Conservation (phyloP, 257 asterid genomes). For the Rubia yunnanensis region DNA sequence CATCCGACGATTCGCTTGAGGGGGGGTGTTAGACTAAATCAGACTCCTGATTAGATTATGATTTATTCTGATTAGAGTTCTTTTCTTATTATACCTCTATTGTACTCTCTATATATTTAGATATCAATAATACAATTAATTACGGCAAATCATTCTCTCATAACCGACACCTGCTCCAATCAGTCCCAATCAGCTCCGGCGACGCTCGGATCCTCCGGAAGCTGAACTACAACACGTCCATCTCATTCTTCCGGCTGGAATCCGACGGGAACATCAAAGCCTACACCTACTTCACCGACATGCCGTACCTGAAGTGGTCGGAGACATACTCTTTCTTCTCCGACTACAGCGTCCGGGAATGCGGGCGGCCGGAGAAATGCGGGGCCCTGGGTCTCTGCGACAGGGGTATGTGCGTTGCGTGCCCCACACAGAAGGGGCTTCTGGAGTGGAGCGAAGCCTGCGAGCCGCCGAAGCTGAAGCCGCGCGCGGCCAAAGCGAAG, state of each 20-base stretch:
- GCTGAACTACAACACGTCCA: slow-evolving; percentile 15
- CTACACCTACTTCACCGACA: slow-evolving; percentile 12
- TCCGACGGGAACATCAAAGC: slow-evolving; percentile 16
- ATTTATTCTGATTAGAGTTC: too few species aligned
- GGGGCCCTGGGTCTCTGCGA: slow-evolving; percentile 18
- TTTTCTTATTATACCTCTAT: too few species aligned
- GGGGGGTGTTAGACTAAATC: too few species aligned
- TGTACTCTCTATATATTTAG: too few species aligned
- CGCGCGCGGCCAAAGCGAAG: slow-evolving; percentile 7
- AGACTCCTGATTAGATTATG: too few species aligned
- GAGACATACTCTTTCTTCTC: slow-evolving; percentile 19
- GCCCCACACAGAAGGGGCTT: slow-evolving; percentile 21
- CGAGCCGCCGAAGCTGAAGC: slow-evolving; percentile 17
- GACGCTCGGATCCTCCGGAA: not conserved
- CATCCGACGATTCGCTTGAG: too few species aligned
- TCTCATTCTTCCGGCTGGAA: slow-evolving; percentile 13
- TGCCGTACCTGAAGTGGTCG: slow-evolving; percentile 11
- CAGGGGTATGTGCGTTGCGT: slow-evolving; percentile 17
- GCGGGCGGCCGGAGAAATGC: slow-evolving; percentile 17
- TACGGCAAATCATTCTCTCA: too few species aligned
- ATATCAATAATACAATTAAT: too few species aligned
- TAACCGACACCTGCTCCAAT: slow-evolving; percentile 1
- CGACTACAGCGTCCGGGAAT: slow-evolving; percentile 7
- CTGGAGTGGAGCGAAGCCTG: slow-evolving; percentile 20
- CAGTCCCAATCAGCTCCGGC: not conserved